Base-by-base conservation (phyloP, 2,329 filamentous ascomycete species). In the Drechmeria coniospora region DNA sequence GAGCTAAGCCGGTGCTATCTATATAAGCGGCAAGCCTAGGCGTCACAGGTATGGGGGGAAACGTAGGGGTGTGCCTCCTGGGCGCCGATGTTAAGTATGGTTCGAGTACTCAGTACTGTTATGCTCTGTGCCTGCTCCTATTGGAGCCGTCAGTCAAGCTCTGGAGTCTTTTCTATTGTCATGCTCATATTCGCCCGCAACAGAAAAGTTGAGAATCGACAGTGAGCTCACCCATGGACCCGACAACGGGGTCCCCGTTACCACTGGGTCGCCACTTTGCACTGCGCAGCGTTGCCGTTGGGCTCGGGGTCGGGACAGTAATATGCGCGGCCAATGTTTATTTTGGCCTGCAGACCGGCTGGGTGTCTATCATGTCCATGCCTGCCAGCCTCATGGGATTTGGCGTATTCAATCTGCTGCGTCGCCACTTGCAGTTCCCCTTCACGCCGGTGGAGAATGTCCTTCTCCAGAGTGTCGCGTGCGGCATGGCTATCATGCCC, bases 281-380 rank as follows among this genome's bases (percentile, higher is more conserved):
- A 1, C 32, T 77, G 15, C 77, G 90, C 31, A 83, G 83, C 27
- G 65, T 95, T 21, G 47, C 73, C 5, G 82, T 81, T 16, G 90
- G 90, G 11, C 62, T 92, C 5, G 59, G 70, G 4, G 90, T 98
- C 36, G 90, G 90, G 22, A 71, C 90, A 4, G 63, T 95, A 30
- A 93, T 95, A 45, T 90, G 81, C 47, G 93, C 93, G 50, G 92
- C 82, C 28, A 98, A 98, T 49, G 94, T 92, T 63, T 98, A 95
- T 53, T 98, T 98, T 50, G 90, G 90, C n/a, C 63, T 98, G 18
- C 90, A 95, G 56, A 92, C 82, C 16, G 61, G 62, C 36, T 68
- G 62, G 63, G 61, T 71, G 23, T 71, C 76, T 44, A 81, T 82
- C 40, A 95, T 98, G 90, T 81, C 83, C 11, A 94, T 98, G 84